phyloP scores from a whole-genome alignment of 2,329 filamentous ascomycete species.

The Alternaria viburni region DNA sequence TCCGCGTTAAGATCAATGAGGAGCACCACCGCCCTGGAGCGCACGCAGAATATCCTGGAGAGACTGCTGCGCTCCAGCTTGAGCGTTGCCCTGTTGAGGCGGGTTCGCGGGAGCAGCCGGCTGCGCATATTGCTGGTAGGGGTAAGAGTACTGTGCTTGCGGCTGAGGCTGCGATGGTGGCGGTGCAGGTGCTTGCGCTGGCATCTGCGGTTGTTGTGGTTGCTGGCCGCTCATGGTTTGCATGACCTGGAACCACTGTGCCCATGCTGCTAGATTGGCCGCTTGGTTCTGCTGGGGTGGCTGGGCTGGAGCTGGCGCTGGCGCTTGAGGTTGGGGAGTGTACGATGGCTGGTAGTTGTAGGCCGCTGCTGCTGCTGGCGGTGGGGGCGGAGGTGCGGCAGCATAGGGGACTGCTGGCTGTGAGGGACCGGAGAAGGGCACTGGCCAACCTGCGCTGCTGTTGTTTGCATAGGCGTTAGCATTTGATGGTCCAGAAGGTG shows the following conservation, averaged over 20 bases:
- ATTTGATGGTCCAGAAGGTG: constrained; percentile 26
- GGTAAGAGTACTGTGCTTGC: constrained; percentile 32
- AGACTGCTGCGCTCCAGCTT: constrained; percentile 31
- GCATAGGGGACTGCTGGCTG: constrained; percentile 26
- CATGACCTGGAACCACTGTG: constrained; percentile 36
- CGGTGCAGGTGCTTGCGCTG: constrained; percentile 25
- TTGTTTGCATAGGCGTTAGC: constrained; percentile 30
- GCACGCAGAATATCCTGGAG: constrained; percentile 42
- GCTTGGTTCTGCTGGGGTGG: constrained; percentile 32
- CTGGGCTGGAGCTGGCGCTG: not conserved
- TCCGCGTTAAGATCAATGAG: not conserved
- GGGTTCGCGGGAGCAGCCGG: constrained; percentile 26
- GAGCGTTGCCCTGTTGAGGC: constrained; percentile 25
- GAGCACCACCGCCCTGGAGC: constrained; percentile 30
- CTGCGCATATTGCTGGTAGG: constrained; percentile 33
- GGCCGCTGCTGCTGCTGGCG: constrained; percentile 20
- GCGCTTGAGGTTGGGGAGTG: constrained; percentile 18
- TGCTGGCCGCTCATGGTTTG: constrained; percentile 32
- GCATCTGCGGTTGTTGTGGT: constrained; percentile 25
- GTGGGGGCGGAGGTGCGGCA: constrained; percentile 21
- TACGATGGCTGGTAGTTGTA: constrained; percentile 22
- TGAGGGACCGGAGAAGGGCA: constrained; percentile 21
- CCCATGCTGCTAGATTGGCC: constrained; percentile 36
- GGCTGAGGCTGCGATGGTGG: constrained; percentile 26
- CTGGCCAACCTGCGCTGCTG: constrained; percentile 26